Evolutionary conservation across 768 basidiomycete genomes (phyloP).

Genomic region (Trametes maxima): DNA sequence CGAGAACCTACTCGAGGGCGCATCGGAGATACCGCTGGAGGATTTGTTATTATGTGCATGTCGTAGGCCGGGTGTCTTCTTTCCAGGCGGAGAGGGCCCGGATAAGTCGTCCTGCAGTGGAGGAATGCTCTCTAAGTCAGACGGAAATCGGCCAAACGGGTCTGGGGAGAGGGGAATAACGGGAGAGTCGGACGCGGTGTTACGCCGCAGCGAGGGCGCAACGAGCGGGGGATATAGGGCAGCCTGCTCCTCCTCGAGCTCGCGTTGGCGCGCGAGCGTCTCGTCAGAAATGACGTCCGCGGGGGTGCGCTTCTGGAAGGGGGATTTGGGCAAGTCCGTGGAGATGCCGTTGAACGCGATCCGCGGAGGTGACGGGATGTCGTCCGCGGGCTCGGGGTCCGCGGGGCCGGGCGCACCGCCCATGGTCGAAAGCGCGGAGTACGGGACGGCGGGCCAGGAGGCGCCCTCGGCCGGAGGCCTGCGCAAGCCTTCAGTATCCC

Average conservation of each 20-base stretch:
- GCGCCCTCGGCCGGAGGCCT: slow-evolving; percentile 21
- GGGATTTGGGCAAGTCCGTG: slow-evolving; percentile 55
- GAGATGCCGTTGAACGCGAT: slow-evolving; percentile 72
- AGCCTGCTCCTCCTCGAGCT: slow-evolving; percentile 51
- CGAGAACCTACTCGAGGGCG: slow-evolving; percentile 61
- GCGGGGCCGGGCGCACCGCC: slow-evolving; percentile 11
- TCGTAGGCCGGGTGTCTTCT: background rate
- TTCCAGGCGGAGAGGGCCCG: slow-evolving; percentile 1
- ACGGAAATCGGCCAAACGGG: slow-evolving; percentile 76
- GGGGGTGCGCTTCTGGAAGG: slow-evolving; percentile 30
- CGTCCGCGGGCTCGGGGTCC: slow-evolving; percentile 38
- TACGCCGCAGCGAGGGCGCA: slow-evolving; percentile 31
- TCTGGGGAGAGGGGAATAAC: slow-evolving; percentile 85
- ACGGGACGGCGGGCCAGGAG: slow-evolving; percentile 50
- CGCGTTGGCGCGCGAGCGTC: slow-evolving; percentile 44
- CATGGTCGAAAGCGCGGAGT: slow-evolving; percentile 36
- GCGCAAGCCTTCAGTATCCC: slow-evolving; percentile 14
- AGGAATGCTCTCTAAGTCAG: slow-evolving; percentile 30
- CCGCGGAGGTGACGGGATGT: slow-evolving; percentile 56
- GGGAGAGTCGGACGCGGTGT: slow-evolving; percentile 45
- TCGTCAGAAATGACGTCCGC: slow-evolving; percentile 46
- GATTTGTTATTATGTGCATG: slow-evolving; percentile 13
- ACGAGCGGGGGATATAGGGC: slow-evolving; percentile 47
- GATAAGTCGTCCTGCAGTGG: slow-evolving; percentile 18
- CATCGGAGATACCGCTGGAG: slow-evolving; percentile 21